Base-by-base conservation (phyloP, 345 rosid species). In the Zanthoxylum bungeanum region DNA sequence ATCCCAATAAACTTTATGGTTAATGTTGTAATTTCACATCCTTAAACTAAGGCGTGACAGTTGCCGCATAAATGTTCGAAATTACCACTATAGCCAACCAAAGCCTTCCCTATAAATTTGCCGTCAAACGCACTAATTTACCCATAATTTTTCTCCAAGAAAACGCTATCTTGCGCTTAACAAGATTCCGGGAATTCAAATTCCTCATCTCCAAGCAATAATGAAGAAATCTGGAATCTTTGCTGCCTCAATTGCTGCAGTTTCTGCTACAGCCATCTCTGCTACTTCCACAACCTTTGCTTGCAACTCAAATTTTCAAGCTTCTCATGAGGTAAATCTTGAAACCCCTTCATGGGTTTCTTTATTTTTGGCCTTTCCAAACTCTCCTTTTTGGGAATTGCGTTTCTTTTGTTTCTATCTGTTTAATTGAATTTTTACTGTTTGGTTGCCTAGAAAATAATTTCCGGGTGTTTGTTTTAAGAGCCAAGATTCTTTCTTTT, bases 191-290 rank as follows among this genome's bases (percentile, higher is more conserved):
- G 30, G 69, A 60, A 51, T 66, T 3, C 9, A 68, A 49, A 46
- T 28, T 66, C 14, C 4, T 63, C 52, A 42, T 47, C 59, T 2
- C 61, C 51, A 68, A 31, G n/a, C 22, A 56, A 86, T 83, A 36
- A 88, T 84, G 92, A 90, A 86, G 83, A 87, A 83, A 76, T 82
- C 91, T 3, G 82, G 86, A 37, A 24, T 87, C 60, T 50, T 87
- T 0, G 88, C 87, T 39, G 88, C 81, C 11, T 79, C 91, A 12
- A 71, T 85, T 39, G 82, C 85, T 3, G 77, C 83, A 4, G 93
- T 85, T 51, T 85, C 89, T 22, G 85, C 84, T 46, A 66, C 87
- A 28, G 86, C 86, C 34, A 71, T 84, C 73, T 76, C 90, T 27
- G 80, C 84, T 14, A 57, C 86, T 36, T 75, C 85, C 31, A 58